Evolutionary conservation across 2,329 filamentous ascomycete species (phyloP).

Genomic region (Hymenoscyphus scutula): DNA sequence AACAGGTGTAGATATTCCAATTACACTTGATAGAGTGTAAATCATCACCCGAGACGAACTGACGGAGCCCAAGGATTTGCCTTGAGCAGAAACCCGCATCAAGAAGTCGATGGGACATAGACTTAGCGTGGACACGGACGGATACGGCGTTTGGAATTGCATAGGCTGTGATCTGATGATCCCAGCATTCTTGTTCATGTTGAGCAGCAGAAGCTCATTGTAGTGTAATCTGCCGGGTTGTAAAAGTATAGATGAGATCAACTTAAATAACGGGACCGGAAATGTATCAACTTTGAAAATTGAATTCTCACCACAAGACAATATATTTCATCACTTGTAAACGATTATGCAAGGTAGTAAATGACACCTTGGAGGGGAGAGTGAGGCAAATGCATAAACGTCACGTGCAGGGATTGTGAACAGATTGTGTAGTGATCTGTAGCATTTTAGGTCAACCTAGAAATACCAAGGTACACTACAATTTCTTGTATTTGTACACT

Average conservation of each 20-base stretch:
- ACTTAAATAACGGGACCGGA: conserved; percentile 9
- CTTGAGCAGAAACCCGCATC: neutral
- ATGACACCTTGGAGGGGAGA: too few species aligned
- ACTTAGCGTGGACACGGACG: conserved; percentile 6
- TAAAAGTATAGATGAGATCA: conserved; percentile 29
- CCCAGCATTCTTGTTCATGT: conserved; percentile 22
- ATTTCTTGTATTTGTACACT: conserved; percentile 7
- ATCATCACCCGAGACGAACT: neutral
- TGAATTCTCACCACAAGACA: neutral
- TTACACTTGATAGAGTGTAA: neutral
- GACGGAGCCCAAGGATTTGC: neutral
- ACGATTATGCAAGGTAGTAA: neutral
- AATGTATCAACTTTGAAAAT: conserved; percentile 1
- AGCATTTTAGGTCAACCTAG: conserved; percentile 5
- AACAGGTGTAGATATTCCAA: neutral
- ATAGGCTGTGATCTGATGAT: conserved; percentile 17
- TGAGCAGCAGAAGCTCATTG: conserved; percentile 19
- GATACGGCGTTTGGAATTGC: conserved; percentile 22
- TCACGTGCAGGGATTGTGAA: neutral
- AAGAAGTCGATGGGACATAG: conserved; percentile 12
- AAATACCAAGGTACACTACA: conserved; percentile 4
- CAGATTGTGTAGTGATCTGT: neutral
- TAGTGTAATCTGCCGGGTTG: conserved; percentile 29
- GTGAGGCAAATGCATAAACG: too few species aligned
- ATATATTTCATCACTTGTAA: neutral